phyloP scores from a whole-genome alignment of 1,139 yeast species.

The Yarrowia galli region DNA sequence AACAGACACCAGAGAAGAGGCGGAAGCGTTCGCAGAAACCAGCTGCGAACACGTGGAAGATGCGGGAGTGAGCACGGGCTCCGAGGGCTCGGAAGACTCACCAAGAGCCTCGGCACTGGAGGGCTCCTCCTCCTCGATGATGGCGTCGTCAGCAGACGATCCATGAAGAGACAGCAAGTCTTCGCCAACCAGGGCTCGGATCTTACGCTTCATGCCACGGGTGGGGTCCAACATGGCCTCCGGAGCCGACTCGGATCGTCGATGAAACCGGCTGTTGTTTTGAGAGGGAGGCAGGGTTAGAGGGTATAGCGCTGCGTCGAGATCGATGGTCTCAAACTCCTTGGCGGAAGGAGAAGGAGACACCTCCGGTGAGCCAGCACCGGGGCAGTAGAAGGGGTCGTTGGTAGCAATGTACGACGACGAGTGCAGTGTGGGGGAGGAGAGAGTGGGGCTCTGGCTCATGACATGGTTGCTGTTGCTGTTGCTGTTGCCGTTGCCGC shows the following conservation, averaged over 20 bases:
- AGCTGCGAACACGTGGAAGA: constrained; percentile 40
- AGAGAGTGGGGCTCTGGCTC: constrained; percentile 35
- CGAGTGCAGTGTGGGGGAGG: constrained; percentile 38
- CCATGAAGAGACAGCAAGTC: constrained; percentile 41
- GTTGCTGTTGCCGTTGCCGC: neutral
- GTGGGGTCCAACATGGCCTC: constrained; percentile 42
- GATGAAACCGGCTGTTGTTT: constrained; percentile 43
- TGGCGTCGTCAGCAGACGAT: constrained; percentile 37
- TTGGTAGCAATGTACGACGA: constrained; percentile 41
- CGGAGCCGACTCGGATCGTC: constrained; percentile 49
- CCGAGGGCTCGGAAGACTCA: constrained; percentile 5
- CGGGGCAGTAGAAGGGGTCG: constrained; percentile 37
- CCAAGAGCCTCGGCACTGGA: constrained; percentile 22
- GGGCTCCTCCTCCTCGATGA: constrained; percentile 38
- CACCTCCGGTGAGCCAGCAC: constrained; percentile 29
- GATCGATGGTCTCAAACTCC: constrained; percentile 45
- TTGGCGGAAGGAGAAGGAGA: constrained; percentile 25
- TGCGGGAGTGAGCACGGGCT: constrained; percentile 33
- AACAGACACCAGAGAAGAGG: constrained; percentile 39
- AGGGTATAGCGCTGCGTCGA: constrained; percentile 50
- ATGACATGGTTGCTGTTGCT: neutral
- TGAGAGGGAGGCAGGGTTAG: constrained; percentile 41
- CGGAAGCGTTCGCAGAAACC: constrained; percentile 38
- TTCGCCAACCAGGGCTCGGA: constrained; percentile 49
- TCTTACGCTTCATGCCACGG: constrained; percentile 44